Conservation (phyloP, 2,329 filamentous ascomycete species). For the Neofusicoccum umdonicola region DNA sequence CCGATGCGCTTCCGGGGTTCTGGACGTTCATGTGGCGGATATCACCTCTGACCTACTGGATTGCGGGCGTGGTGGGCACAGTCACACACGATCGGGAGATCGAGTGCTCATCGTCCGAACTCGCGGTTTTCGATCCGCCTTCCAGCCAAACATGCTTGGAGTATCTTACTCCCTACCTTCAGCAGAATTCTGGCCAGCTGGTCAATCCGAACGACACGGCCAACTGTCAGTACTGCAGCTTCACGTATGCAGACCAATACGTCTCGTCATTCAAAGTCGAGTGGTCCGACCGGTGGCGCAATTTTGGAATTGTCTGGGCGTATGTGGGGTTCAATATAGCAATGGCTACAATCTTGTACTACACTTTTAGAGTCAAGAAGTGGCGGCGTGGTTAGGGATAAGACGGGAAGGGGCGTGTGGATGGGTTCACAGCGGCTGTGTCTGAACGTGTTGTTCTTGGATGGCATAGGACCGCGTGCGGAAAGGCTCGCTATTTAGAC, state of each 20-base stretch:
- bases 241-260: slow-evolving; percentile 49
- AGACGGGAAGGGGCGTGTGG: neutral
- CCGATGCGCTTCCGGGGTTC: slow-evolving; percentile 62
- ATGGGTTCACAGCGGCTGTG: neutral
- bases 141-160: slow-evolving; percentile 40
- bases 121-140: slow-evolving; percentile 41
- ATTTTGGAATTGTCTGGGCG: slow-evolving; percentile 68
- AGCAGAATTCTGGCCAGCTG: slow-evolving; percentile 41
- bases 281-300: slow-evolving; percentile 60
- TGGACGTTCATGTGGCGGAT: slow-evolving; percentile 76
- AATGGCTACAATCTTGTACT: slow-evolving; percentile 61
- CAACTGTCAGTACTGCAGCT: slow-evolving; percentile 51
- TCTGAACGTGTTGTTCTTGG: neutral
- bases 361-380: slow-evolving; percentile 31
- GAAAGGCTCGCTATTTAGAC: neutral
- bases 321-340: slow-evolving; percentile 64
- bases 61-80: slow-evolving; percentile 39
- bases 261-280: slow-evolving; percentile 42
- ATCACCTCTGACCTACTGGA: slow-evolving; percentile 65
- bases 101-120: slow-evolving; percentile 46
- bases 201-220: slow-evolving; percentile 44
- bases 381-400: slow-evolving; percentile 1
- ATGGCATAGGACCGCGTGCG: neutral
- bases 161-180: slow-evolving; percentile 47
- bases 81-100: slow-evolving; percentile 48